Evolutionary conservation across 2,329 filamentous ascomycete genomes (phyloP), one percentile per base, ranked within the genome.

Genomic region (Colletotrichum agaves): DNA sequence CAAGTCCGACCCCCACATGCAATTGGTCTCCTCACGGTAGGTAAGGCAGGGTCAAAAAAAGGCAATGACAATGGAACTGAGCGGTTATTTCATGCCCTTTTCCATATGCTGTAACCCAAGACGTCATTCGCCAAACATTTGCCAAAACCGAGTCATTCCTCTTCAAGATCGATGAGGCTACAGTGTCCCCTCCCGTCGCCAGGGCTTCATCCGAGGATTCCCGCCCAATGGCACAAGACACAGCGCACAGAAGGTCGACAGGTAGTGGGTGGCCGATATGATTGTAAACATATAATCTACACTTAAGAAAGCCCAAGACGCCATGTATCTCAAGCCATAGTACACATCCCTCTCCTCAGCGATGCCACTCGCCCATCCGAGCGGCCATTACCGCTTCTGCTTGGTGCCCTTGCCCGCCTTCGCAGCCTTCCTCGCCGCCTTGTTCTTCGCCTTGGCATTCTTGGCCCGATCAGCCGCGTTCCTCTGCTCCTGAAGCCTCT

Each of bases 381-480:
- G 27, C 27, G 8, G 37, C 33, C 13, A 46, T 49, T 58, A 61
- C 56, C 59, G 67, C 71, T 71, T 75, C 72, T 76, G 79, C 74
- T 77, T 77, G 17, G 61, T 27, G 23, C 4, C 47, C 76, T 78
- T 81, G 7, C 69, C 70, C 10, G 74, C 74, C 74, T 79, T 59
- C 17, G 55, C 41, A 21, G 73, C 74, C 74, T 76, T 75, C 72
- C 77, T 79, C 5, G 76, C 75, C 12, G 75, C 77, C 75, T 81
- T 80, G 72, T 77, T 75, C 73, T 75, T 78, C 75, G 78, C 76
- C 43, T 78, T 73, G 43, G 71, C 68, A 68, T 70, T 74, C 41
- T 73, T 74, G 53, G 70, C 70, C 70, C 75, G 72, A 11, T 72
- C 70, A 13, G 72, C 72, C 23, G 68, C 72, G 50, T 72, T 67